Base-by-base conservation (phyloP, 2,329 filamentous ascomycete species). In the Aspergillus viridinutans region DNA sequence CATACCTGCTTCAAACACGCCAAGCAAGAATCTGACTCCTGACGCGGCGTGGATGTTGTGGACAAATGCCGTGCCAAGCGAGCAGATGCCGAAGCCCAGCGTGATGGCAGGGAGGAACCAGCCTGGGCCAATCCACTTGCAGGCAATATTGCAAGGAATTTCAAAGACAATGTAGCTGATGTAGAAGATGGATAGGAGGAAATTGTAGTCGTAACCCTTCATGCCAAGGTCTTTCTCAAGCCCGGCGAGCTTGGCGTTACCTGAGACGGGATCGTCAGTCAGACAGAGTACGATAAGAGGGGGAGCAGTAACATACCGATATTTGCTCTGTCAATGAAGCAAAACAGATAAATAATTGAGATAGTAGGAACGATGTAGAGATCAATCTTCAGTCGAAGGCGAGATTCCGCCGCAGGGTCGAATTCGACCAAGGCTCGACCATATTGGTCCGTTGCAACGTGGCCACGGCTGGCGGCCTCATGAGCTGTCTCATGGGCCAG, bases 251-350 rank as follows among this genome's bases (percentile, higher is more conserved):
- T 80, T 81, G 1, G 86, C 87, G 69, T 90, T 90, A n/a, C 86
- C 85, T 87, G 43, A 7, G 42, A 45, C 20, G 5, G 42, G 21
- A 21, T 10, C 4, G 14, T 45, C 20, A 6, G 42, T 45, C 20
- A 45, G 42, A 10, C 14, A 6, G 2, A 21, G 20, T 23, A 28
- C 20, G 28, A 23, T 47, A 38, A 17, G 5, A 35, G 2, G 14
- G 7, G 32, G 35, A 12, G 7, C 3, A 21, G 42, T 25, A 17
- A 54, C 59, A 8, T 67, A 86, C 86, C 87, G 40, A 90, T 87
- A 59, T 90, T 90, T 25, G 87, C 85, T n/a, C 87, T 80, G 64
- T 90, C 87, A 61, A 90, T 89, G 72, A 89, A 90, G 73, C 86
- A 89, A 65, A 90, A 89, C 0, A 90, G 78, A 64, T 90, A 90